Percentiles rank a stretch among this genome's conserved stretches.
phyloP scores from a whole-genome alignment of 2,329 filamentous ascomycete genomes.

The Aspergillus fijiensis region DNA sequence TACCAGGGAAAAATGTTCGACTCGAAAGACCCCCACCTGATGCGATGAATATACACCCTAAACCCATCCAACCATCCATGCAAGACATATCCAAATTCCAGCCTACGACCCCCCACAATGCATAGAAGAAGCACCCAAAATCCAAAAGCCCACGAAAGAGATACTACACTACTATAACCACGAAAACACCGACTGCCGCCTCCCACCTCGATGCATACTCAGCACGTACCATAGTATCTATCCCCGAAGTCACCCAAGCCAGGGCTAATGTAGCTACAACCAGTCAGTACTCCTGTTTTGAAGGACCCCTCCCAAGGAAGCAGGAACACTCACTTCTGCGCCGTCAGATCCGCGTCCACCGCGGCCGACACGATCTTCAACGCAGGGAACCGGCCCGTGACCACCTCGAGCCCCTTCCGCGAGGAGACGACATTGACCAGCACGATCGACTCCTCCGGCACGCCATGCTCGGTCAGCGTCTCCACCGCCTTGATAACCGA shows the following conservation, averaged over 20 bases:
- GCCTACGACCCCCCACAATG: too few species aligned
- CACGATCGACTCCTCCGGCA: conserved; percentile 27
- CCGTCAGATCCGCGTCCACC: conserved; percentile 17
- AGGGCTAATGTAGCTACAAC: conserved; percentile 35
- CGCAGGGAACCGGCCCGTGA: conserved; percentile 22
- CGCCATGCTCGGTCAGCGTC: conserved; percentile 13
- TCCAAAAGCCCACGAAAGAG: background rate
- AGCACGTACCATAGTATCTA: conserved; percentile 28
- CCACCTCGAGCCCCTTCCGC: conserved; percentile 20
- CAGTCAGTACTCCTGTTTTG: background rate
- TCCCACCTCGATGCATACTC: background rate
- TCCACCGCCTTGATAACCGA: conserved; percentile 19
- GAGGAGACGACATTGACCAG: conserved; percentile 33
- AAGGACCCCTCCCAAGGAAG: background rate
- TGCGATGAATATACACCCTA: too few species aligned
- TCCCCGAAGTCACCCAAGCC: conserved; percentile 42
- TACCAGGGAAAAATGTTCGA: too few species aligned
- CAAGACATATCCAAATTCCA: too few species aligned
- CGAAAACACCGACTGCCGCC: too few species aligned
- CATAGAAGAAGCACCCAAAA: too few species aligned
- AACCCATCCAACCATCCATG: too few species aligned
- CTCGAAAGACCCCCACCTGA: too few species aligned
- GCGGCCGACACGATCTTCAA: conserved; percentile 25
- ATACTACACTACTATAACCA: too few species aligned
- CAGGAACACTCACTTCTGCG: conserved; percentile 15